Evolutionary conservation across 1,284 basidiomycete species (phyloP), one percentile per base, ranked within the genome.

Genomic region (Sphagnurus paluster): DNA sequence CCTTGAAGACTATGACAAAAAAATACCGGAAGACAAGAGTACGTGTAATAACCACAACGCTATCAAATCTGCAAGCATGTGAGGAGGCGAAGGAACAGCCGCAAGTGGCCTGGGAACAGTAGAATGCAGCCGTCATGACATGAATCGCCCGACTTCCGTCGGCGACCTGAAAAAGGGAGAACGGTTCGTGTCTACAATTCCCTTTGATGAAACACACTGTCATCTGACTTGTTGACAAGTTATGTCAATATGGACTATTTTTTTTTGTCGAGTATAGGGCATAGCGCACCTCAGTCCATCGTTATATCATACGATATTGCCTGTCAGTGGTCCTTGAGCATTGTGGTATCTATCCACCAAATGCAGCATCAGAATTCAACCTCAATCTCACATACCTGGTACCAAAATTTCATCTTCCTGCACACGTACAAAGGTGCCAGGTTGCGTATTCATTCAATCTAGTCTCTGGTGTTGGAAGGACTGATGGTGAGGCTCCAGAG

Each of bases 111-210:
- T 69, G 0, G 65, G 56, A 0, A 63, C 62, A 0, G 59, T 64
- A 0, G 57, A 63, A 7, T 72, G 70, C 44, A 54, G 58, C 0
- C 54, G 64, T 0, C 69, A 72, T 42, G 59, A 62, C 3, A 58
- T 69, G 42, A 60, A 62, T 11, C 55, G 60, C 0, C 61, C 60
- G 1, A 59, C 54, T 14, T 57, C 60, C 0, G 52, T 70, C 1
- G 68, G 63, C 0, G 66, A 72, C 52, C 55, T 73, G 2, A 69
- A 71, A 39, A 55, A 59, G 10, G 68, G 70, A 0, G 69, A 74
- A 54, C 39, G 57, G 70, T 68, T 46, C 8, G 56, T 42, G 13
- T 16, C 14, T 28, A 32, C 30, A 37, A 9, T 17, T 42, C 13
- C 11, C 32, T 2, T 16, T 42, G 3, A 25, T 14, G 10, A 17